Evolutionary conservation across 2,329 filamentous ascomycete genomes (phyloP).

Genomic region (Xylariaceae sp.): DNA sequence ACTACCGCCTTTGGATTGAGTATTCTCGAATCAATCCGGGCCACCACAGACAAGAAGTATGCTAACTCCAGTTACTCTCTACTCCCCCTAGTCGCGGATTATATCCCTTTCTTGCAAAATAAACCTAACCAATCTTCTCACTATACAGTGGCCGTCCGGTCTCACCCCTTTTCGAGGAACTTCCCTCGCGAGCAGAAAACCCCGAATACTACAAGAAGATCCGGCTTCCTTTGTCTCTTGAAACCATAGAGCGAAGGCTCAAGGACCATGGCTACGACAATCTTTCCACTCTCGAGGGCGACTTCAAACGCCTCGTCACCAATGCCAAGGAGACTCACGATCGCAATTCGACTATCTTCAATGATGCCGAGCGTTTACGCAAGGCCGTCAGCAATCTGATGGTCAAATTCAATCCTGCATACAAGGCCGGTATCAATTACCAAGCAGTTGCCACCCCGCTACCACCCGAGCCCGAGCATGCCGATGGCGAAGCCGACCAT

Average conservation of each 20-base stretch:
- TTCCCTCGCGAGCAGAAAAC: constrained; percentile 61
- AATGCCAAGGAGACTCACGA: constrained; percentile 85
- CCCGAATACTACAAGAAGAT: constrained; percentile 76
- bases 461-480: constrained; percentile 39
- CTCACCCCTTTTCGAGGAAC: constrained; percentile 68
- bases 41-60: constrained; percentile 78
- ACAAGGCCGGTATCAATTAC: constrained; percentile 64
- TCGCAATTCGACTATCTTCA: constrained; percentile 66
- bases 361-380: constrained; percentile 80
- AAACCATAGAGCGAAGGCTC: constrained; percentile 72
- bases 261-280: constrained; percentile 63
- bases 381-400: constrained; percentile 87
- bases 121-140: constrained; percentile 18
- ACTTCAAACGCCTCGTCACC: constrained; percentile 80
- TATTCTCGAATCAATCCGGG: constrained; percentile 71
- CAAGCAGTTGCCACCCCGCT: constrained; percentile 70
- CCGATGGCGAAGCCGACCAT: constrained; percentile 19
- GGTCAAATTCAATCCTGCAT: constrained; percentile 81
- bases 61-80: constrained; percentile 25
- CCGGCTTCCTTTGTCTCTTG: constrained; percentile 73
- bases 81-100: neutral
- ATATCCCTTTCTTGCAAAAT: neutral
- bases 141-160: constrained; percentile 63
- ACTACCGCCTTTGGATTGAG: constrained; percentile 68
- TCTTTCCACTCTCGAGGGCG: constrained; percentile 73